phyloP scores from a whole-genome alignment of 129 eudicot species.

The Flaveria brownii region DNA sequence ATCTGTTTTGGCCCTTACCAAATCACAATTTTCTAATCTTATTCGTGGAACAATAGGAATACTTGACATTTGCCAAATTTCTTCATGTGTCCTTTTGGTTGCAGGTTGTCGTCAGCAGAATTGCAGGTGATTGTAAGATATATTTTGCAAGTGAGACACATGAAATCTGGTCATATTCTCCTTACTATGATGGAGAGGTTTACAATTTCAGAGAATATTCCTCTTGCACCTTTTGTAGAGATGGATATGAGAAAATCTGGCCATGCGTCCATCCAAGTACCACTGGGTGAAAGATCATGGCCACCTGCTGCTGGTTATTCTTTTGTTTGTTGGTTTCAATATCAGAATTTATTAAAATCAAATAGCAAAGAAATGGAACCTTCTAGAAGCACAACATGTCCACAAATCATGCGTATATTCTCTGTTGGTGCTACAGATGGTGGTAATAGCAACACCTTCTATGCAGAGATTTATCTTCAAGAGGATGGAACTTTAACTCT shows the following conservation, averaged over 20 bases:
- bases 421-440: conserved; percentile 76
- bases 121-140: conserved; percentile 83
- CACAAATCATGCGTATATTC: conserved; percentile 67
- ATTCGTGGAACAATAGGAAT: not conserved
- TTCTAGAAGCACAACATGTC: conserved; percentile 35
- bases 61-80: not conserved
- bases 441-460: conserved; percentile 45
- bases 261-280: conserved; percentile 88
- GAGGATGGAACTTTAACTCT: conserved; percentile 90
- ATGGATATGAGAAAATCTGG: conserved; percentile 94
- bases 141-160: conserved; percentile 68
- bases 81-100: conserved; percentile 22
- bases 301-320: conserved; percentile 99
- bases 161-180: conserved; percentile 65
- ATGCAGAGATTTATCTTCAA: conserved; percentile 81
- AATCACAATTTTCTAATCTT: not conserved
- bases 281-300: conserved; percentile 97
- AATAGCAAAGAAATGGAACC: conserved; percentile 49
- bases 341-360: conserved; percentile 58
- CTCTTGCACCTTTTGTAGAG: conserved; percentile 92
- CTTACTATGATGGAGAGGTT: conserved; percentile 86
- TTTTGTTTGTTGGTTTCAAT: conserved; percentile 97
- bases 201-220: conserved; percentile 61
- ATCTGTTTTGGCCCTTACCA: not conserved
- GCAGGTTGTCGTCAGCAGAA: conserved; percentile 84